These are phyloP conservation scores for Oidium heveae DNA, from an alignment of 2,329 filamentous ascomycete genomes.

Conservation along the genomic window DNA sequence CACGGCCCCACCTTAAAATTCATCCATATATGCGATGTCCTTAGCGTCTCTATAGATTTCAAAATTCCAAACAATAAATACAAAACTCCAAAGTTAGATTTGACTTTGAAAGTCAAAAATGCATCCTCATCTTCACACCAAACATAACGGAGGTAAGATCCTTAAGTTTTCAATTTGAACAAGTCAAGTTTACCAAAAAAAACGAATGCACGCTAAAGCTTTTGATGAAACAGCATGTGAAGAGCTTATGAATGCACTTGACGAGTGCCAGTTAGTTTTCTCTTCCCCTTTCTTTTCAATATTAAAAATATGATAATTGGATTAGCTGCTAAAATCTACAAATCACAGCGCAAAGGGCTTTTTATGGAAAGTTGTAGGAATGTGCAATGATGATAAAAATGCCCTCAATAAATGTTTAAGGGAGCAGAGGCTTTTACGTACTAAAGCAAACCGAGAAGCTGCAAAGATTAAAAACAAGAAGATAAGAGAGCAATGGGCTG, in stretches of 20 bases:
- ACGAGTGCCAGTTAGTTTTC: conserved; percentile 49
- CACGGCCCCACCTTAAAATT: no score
- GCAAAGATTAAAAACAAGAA: conserved; percentile 45
- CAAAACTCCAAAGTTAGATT: no score
- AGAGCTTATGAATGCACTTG: conserved; percentile 77
- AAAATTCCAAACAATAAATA: no score
- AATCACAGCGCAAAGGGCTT: conserved; percentile 34
- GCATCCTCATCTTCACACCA: conserved; percentile 94
- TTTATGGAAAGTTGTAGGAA: conserved; percentile 69
- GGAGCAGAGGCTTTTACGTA: conserved; percentile 53
- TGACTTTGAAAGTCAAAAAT: conserved; percentile 21
- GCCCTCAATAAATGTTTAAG: conserved; percentile 68
- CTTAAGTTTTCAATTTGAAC: neutral
- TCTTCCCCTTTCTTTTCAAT: neutral
- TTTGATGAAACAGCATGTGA: conserved; percentile 44
- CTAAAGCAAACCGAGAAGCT: conserved; percentile 47
- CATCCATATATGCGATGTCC: no score
- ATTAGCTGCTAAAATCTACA: neutral
- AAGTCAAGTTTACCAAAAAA: neutral
- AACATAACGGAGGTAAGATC: conserved; percentile 56
- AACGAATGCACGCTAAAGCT: neutral
- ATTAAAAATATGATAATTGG: neutral
- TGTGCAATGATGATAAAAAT: conserved; percentile 70
- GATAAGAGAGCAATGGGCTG: conserved; percentile 55
- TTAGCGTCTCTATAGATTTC: no score